phyloP scores from a whole-genome alignment of 768 basidiomycete genomes.

The Boletus pseudopeckii region DNA sequence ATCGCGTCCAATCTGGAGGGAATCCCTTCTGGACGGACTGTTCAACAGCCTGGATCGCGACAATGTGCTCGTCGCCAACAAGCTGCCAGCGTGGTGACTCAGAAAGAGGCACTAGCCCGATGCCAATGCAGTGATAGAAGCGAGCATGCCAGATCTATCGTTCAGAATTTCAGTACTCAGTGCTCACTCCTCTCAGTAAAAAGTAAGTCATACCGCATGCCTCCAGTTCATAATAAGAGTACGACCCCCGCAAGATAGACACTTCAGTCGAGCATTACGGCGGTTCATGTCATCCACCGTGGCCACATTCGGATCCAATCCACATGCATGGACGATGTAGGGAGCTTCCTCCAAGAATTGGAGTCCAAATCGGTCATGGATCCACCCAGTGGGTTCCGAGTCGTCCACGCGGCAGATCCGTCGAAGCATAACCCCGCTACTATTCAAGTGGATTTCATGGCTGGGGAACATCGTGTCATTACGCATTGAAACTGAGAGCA shows the following conservation, averaged over 20 bases:
- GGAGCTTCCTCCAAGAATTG: slow-evolving; percentile 10
- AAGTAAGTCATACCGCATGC: slow-evolving; percentile 4
- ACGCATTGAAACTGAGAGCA: background rate
- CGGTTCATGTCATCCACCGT: slow-evolving; percentile 9
- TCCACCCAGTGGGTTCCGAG: background rate
- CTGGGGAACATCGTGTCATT: background rate
- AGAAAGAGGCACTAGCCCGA: background rate
- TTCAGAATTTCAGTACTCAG: background rate
- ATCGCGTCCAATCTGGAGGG: slow-evolving; percentile 5
- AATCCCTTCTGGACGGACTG: background rate
- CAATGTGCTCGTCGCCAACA: slow-evolving; percentile 5
- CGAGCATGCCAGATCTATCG: slow-evolving; percentile 12
- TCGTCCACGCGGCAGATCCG: background rate
- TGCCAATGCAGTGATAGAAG: slow-evolving; percentile 3
- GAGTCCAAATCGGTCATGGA: background rate
- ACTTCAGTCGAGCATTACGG: slow-evolving; percentile 12
- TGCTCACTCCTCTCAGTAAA: background rate
- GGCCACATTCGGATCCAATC: slow-evolving; percentile 10
- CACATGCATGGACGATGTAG: slow-evolving; percentile 9
- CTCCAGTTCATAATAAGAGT: slow-evolving; percentile 10
- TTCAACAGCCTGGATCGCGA: slow-evolving; percentile 7
- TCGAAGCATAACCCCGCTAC: background rate
- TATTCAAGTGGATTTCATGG: background rate
- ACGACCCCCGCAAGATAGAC: background rate
- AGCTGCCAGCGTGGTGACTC: slow-evolving; percentile 8